A percentile compares a stretch with the other conserved stretches of the same genome.
Conservation (phyloP, 345 rosid genomes). For the Acer yangbiense region DNA sequence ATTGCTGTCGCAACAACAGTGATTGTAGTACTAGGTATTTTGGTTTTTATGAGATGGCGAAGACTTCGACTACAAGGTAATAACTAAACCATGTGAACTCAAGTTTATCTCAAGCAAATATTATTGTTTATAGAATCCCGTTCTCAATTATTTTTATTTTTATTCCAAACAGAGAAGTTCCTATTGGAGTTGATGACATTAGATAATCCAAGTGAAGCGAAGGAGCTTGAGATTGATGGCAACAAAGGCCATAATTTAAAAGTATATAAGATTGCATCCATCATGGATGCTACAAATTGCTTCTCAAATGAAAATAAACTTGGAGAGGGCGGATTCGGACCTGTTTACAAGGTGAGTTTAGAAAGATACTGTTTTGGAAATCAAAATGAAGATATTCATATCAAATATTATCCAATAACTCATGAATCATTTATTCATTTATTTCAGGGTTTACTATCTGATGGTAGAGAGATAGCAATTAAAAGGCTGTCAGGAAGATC, state of each 20-base stretch:
- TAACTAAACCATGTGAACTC: not conserved
- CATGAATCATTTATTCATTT: not conserved
- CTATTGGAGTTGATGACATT: constrained; percentile 13
- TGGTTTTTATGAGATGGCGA: not conserved
- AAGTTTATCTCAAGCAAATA: not conserved
- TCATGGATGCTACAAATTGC: constrained; percentile 16
- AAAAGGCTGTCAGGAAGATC: constrained; percentile 24
- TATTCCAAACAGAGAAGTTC: constrained; percentile 1
- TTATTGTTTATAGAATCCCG: not conserved
- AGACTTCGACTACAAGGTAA: not conserved
- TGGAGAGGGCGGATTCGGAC: constrained; percentile 9
- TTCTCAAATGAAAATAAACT: not conserved
- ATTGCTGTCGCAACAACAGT: not conserved
- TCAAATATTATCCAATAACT: too few species aligned
- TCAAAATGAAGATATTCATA: too few species aligned
- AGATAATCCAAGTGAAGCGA: constrained; percentile 4
- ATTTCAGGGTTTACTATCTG: constrained; percentile 13
- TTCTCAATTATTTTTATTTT: not conserved
- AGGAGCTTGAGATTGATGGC: constrained; percentile 13
- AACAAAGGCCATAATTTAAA: constrained; percentile 8
- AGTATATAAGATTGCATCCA: not conserved
- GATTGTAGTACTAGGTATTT: not conserved
- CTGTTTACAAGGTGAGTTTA: constrained; percentile 20
- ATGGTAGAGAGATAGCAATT: constrained; percentile 27
- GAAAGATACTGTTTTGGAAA: too few species aligned